Evolutionary conservation across 1,284 basidiomycete genomes (phyloP).

Genomic region (Ganoderma lingzhi): DNA sequence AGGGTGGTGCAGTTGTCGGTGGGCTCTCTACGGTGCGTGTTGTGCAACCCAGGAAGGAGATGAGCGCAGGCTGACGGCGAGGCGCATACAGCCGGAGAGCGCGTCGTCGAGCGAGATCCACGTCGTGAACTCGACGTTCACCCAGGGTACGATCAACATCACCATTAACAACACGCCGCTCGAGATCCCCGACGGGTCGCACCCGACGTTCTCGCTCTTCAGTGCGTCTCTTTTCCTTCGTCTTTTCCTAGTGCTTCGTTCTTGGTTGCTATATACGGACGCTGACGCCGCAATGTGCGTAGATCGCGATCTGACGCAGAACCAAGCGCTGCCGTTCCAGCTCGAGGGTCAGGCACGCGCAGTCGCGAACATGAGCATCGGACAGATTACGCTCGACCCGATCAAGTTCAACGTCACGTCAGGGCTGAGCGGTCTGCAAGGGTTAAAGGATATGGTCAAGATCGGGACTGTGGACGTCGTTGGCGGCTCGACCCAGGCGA

Average conservation of each 20-base stretch:
- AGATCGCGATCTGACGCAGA: constrained; percentile 63
- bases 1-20: constrained; percentile 58
- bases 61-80: constrained; percentile 17
- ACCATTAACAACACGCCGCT: constrained; percentile 66
- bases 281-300: not conserved
- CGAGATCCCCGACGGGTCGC: constrained; percentile 56
- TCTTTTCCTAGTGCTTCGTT: no score
- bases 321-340: constrained; percentile 56
- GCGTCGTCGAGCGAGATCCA: constrained; percentile 64
- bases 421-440: constrained; percentile 68
- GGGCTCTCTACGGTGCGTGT: constrained; percentile 55
- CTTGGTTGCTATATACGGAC: not conserved
- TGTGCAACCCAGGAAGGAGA: constrained; percentile 3
- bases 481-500: constrained; percentile 69
- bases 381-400: constrained; percentile 73
- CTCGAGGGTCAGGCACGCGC: constrained; percentile 73
- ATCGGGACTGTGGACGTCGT: constrained; percentile 75
- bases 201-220: constrained; percentile 63
- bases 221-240: constrained; percentile 48
- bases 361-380: constrained; percentile 73
- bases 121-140: constrained; percentile 62
- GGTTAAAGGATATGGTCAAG: constrained; percentile 63
- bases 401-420: constrained; percentile 83
- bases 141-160: constrained; percentile 73
- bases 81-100: constrained; percentile 51